Evolutionary conservation across 2,329 filamentous ascomycete genomes (phyloP), one percentile per base, ranked within the genome.

Genomic region (Arthrobotrys entomopaga): DNA sequence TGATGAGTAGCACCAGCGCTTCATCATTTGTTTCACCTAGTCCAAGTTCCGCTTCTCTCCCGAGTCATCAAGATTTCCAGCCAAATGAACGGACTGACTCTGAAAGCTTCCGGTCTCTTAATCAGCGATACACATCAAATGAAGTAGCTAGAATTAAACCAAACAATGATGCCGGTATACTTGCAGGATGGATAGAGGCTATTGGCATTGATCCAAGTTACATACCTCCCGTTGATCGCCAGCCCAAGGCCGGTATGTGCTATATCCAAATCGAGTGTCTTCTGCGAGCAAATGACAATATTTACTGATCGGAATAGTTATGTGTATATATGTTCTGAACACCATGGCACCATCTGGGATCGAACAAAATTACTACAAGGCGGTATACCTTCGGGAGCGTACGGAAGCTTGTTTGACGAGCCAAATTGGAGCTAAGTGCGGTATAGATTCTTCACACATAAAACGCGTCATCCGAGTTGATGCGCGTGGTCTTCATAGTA

Each of bases 141-240:
- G 81, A 79, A 49, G 84, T 85, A 0, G 86, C 83, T 0, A 84
- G 83, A 65, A 79, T 88, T 50, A 81, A 81, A 63, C 85, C 85
- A 77, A 85, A 84, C 0, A 87, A 89, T 61, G 86, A 88, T 20
- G 83, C 87, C 40, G 89, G 89, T 8, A 87, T 86, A 22, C 83
- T 93, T 26, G 90, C 88, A 73, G 90, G 91, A 4, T 97, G 91
- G 89, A 95, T 98, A 76, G 93, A 97, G 80, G 92, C 93, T 0
- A 83, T 97, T 6, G 95, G 92, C 34, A 92, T 98, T n/a, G 95
- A 98, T 80, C 84, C 89, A 15, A 87, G 86, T 1, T 99, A 98
- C 80, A 88, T 90, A 69, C 90, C 95, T 50, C 93, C 93, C 0
- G 83, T 86, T 0, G 91, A 96, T 78, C 87, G 86, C 67, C 83